Evolutionary conservation across 352 stramenopile species (phyloP), one percentile per base, ranked within the genome.

Genomic region (Phytophthora megakarya): DNA sequence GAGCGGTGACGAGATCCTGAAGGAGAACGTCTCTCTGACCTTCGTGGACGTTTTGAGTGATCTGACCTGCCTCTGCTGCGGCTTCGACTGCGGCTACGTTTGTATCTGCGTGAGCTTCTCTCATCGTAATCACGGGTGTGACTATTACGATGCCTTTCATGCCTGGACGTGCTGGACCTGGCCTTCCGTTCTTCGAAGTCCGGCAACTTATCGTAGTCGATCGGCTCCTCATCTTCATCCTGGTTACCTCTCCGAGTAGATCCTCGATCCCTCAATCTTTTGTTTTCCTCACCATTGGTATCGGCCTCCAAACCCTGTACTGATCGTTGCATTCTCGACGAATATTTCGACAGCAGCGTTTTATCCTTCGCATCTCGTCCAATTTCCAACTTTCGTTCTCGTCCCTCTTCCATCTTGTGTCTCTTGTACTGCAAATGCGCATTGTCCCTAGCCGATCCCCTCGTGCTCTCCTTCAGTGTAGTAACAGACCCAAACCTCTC

Each of bases 171-270:
- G 26, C 61, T 72, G 3, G 50, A 58, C n/a, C 58, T 72, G 3
- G 52, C 54, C n/a, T 67, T 48, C 22, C 71, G 65, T 15, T 86
- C 76, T 52, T 89, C 79, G 64, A 90, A 90, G 54, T 88, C 75
- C 0, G 83, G 84, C 9, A 95, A 37, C 45, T 88, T 92, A 6
- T 84, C 80, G 49, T 92, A 93, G 43, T 95, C 80, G n/a, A 93
- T 92, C 5, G 80, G 78, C 53, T 82, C 76, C 0, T 93, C 82
- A 0, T 90, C 80, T 7, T 82, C 73, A 2, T 73, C 69, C 10
- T 72, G 50, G 9, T 65, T 54, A 2, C 60, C 47, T 33, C 60
- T 30, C 8, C 44, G 35, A 1, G 53, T 42, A 11, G 45, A 56
- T 9, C 49, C 44, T 30, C 66, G 53, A 28, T 56, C 54, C 22